Evolutionary conservation across 805 yeast species (phyloP), one percentile per base, ranked within the genome.

Genomic region (Starmerella gropengiesseri): DNA sequence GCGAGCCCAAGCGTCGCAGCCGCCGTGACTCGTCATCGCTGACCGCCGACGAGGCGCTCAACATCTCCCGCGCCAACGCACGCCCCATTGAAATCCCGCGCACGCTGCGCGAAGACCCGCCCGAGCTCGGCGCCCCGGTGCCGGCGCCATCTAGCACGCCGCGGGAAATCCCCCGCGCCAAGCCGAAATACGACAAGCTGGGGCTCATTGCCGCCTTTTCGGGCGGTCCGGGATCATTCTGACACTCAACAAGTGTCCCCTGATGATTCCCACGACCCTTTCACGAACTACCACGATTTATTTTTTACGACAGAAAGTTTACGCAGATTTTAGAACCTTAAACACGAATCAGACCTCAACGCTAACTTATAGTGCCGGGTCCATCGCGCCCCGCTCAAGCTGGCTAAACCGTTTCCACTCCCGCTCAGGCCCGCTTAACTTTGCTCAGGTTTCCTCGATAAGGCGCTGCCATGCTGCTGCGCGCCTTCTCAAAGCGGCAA

Each of bases 201-300:
- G 65, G 65, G 2, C 54, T 61, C 18, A 61, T 61, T 31, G 62
- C 64, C 1, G 65, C 65, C n/a, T 60, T 56, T 40, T 58, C 63
- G 30, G 63, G 62, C 18, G 64, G 64, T 3, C 63, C 62, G 6
- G 50, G 54, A 22, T 53, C 57, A 4, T 55, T 56, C 36, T 56
- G 33, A 37, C 19, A 14, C 30, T 7, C 13, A 27, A 7, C 30
- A n/a, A n/a, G n/a, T n/a, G n/a, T n/a, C n/a, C n/a, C n/a, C n/a
- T n/a, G n/a, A n/a, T n/a, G n/a, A n/a, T n/a, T n/a, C n/a, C n/a
- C n/a, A n/a, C n/a, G n/a, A 27, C 23, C 17, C n/a, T 7, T 5
- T 4, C 23, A 13, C 16, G 18, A 12, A 14, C 20, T 5, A n/a
- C 19, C 11, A 8, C n/a, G 21, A 27, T 21, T 14, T 17, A 13